phyloP scores from a whole-genome alignment of 768 basidiomycete species.

The Agrocybe chaxingu region DNA sequence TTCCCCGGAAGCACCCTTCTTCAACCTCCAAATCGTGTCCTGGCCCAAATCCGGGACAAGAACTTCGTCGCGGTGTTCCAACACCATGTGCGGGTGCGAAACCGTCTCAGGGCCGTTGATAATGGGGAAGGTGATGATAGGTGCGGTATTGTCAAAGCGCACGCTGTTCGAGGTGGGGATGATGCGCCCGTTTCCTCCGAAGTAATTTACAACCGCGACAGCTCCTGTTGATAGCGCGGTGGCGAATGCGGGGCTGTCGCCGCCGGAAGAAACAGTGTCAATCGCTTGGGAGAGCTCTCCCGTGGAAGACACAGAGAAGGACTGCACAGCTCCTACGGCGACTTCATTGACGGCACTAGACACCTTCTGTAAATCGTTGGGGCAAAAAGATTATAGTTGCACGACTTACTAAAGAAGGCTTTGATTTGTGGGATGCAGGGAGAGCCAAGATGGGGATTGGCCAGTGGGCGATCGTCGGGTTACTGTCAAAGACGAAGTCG shows the following conservation, averaged over 20 bases:
- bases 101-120: slow-evolving; percentile 28
- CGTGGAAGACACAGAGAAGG: slow-evolving; percentile 45
- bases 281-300: slow-evolving; percentile 43
- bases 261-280: slow-evolving; percentile 46
- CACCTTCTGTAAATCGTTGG: not conserved
- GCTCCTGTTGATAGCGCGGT: slow-evolving; percentile 49
- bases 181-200: slow-evolving; percentile 50
- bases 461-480: slow-evolving; percentile 48
- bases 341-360: slow-evolving; percentile 61
- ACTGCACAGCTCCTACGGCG: slow-evolving; percentile 46
- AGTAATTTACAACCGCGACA: slow-evolving; percentile 61
- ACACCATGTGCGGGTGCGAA: slow-evolving; percentile 67
- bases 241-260: slow-evolving; percentile 50
- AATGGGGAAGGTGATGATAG: slow-evolving; percentile 51
- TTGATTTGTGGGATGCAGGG: slow-evolving; percentile 50
- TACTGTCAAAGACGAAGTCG: slow-evolving; percentile 43
- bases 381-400: not conserved
- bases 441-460: slow-evolving; percentile 58
- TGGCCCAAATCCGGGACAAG: slow-evolving; percentile 66
- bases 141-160: slow-evolving; percentile 30
- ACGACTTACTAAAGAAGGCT: slow-evolving; percentile 58
- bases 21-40: slow-evolving; percentile 69
- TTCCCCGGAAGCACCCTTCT: slow-evolving; percentile 37
- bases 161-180: slow-evolving; percentile 43
- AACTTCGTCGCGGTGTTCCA: slow-evolving; percentile 53